Base-by-base conservation (phyloP, 495 filamentous ascomycete genomes). In the Penicillium fimorum region DNA sequence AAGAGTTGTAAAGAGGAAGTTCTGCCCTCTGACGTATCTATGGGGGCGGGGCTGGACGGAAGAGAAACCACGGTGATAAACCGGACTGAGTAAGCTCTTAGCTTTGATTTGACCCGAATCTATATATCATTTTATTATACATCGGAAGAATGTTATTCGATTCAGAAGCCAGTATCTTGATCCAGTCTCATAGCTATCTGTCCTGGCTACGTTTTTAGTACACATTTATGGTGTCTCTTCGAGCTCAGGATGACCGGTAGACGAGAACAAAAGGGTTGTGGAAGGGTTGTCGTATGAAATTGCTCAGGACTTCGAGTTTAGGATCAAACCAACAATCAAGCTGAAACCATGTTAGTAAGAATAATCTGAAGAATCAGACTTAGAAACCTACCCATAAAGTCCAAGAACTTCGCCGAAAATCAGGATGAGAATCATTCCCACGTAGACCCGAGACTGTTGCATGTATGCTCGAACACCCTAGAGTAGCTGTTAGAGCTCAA, bases 401-500 rank as follows among this genome's bases (percentile, higher is more conserved):
- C 94, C 94, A 60, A 99, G 72, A 20, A 99, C 94, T 80, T 99
- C 94, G 47, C 89, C 93, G 69, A 98, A 98, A 83, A 98, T 98
- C 61, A 98, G 80, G 58, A 98, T 97, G 63, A 98, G 71, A 55
- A 98, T 93, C 94, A 97, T 96, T 71, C 94, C 94, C 35, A 99
- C 94, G 63, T 96, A 99, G 43, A 99, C 86, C 50, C 92, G 84
- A 20, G 87, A 92, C 74, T 99, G 94, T 60, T 87, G 84, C 92
- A 99, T 95, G 74, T 95, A 99, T 47, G 91, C 83, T 58, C 94
- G 82, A 47, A 96, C 92, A 38, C 94, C 94, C 84, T 87, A 46
- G 32, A 25, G 50, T 20, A 29, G 22, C 20, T 0, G 51, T 78
- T 61, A 78, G 73, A 53, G 58, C 27, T 30, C 20, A 20, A 49